phyloP scores from a whole-genome alignment of 352 stramenopile species.

The Phytophthora uliginosa region DNA sequence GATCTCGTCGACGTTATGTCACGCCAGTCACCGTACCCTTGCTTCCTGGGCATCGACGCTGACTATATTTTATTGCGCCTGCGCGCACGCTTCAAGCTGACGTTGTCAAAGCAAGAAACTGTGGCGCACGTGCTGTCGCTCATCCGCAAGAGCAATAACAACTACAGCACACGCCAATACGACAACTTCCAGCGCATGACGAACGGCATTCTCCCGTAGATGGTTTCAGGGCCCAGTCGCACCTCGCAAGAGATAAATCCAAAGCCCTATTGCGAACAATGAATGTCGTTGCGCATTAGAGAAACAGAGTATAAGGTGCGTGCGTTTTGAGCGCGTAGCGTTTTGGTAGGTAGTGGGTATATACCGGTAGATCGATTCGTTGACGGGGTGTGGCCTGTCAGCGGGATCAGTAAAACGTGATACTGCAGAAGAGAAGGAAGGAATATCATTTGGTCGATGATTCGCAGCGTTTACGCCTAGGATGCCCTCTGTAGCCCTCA shows the following conservation, averaged over 20 bases:
- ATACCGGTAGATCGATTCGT: slow-evolving; percentile 14
- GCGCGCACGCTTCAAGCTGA: slow-evolving; percentile 90
- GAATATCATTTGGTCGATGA: slow-evolving; percentile 21
- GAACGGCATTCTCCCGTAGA: slow-evolving; percentile 92
- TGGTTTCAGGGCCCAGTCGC: slow-evolving; percentile 6
- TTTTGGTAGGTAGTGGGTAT: slow-evolving; percentile 24
- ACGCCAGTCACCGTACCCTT: slow-evolving; percentile 96
- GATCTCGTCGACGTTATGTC: slow-evolving; percentile 98
- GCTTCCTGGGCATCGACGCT: slow-evolving; percentile 92
- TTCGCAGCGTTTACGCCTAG: background rate
- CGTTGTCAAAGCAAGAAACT: slow-evolving; percentile 89
- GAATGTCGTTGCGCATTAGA: slow-evolving; percentile 18
- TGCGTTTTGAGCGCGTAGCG: slow-evolving; percentile 11
- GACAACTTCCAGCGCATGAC: slow-evolving; percentile 96
- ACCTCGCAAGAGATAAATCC: slow-evolving; percentile 16
- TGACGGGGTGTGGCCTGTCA: background rate
- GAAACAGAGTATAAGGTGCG: slow-evolving; percentile 27
- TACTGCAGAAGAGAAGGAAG: background rate
- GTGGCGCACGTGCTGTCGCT: slow-evolving; percentile 93
- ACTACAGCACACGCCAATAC: slow-evolving; percentile 95
- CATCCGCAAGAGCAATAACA: slow-evolving; percentile 94
- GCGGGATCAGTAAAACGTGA: background rate
- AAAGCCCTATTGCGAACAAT: slow-evolving; percentile 11
- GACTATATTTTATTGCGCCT: slow-evolving; percentile 90
- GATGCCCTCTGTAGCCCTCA: background rate